Conservation (phyloP, 225 moss, liverwort and hornwort species). For the Lunularia cruciata region DNA sequence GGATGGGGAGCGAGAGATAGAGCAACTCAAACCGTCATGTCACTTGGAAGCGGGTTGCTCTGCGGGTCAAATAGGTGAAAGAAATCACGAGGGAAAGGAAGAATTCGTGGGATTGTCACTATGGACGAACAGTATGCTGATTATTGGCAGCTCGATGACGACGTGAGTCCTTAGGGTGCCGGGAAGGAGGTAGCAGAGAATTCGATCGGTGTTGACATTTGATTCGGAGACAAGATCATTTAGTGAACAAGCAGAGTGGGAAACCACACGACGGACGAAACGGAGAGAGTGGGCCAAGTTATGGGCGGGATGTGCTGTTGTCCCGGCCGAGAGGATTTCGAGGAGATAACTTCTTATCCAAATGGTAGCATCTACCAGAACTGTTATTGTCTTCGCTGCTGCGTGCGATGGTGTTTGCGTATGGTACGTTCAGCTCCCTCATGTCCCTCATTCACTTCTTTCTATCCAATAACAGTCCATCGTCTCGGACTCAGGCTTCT, state of each 20-base stretch:
- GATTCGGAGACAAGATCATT: slow-evolving; percentile 18
- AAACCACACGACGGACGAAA: not conserved
- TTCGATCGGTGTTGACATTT: not conserved
- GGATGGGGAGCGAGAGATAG: not conserved
- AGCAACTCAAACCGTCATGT: slow-evolving; percentile 10
- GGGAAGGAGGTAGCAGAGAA: not conserved
- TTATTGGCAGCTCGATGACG: slow-evolving; percentile 11
- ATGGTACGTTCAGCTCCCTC: slow-evolving; percentile 46
- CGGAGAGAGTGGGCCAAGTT: slow-evolving; percentile 30
- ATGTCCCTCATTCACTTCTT: not conserved
- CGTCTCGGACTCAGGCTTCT: too few relatives aligned
- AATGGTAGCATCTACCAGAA: slow-evolving; percentile 65
- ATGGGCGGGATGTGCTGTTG: slow-evolving; percentile 74
- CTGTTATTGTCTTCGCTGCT: slow-evolving; percentile 71
- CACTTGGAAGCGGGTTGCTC: not conserved
- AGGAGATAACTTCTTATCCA: slow-evolving; percentile 67
- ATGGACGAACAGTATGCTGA: slow-evolving; percentile 18
- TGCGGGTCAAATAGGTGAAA: not conserved
- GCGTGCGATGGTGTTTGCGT: slow-evolving; percentile 79
- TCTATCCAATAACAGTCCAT: too few relatives aligned
- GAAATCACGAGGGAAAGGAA: slow-evolving; percentile 9
- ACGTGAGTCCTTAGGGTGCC: slow-evolving; percentile 12
- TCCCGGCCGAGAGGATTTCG: slow-evolving; percentile 69
- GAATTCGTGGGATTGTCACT: slow-evolving; percentile 17
- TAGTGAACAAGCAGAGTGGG: slow-evolving; percentile 26